Base-by-base conservation (phyloP, 1,139 yeast species). In the Eremothecium cymbalariae region DNA sequence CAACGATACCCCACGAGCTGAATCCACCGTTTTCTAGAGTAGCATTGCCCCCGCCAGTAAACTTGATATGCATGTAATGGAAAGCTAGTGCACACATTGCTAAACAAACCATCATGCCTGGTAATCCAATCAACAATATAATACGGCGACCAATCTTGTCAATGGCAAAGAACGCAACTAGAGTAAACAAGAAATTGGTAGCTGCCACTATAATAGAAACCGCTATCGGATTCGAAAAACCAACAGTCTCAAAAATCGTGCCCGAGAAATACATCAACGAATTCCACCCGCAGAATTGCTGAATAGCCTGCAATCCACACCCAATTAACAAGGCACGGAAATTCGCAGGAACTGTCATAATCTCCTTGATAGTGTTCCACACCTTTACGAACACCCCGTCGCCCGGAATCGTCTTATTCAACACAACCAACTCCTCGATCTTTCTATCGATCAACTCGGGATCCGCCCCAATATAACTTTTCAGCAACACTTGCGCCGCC, bases 261-360 rank as follows among this genome's bases (percentile, higher is more conserved):
- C 94, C 77, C 38, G 94, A 79, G 62, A 86, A 88, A 63, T 88
- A 88, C 94, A 88, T 83, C 50, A 88, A 70, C 3, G 96, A 83
- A 64, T 88, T 88, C 72, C 86, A 88, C 46, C 96, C 96, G 14
- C 95, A 82, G 50, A 86, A 85, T 61, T 88, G 96, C 63, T 88
- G 96, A 54, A 88, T 82, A 43, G 94, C 95, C 63, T 88, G 97
- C 47, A 86, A 65, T 19, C 93, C 95, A 65, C 95, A 86, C 4
- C 90, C 93, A 49, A 88, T 76, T 28, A 86, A 65, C 43, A 88
- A 69, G 7, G 95, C 96, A 51, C 97, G 73, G 44, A 84, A 73
- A 58, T 88, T 86, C 2, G 93, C 77, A 30, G 94, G 93, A 13
- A 72, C 72, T 1, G 66, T 59, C 58, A 85, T 94, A 42, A 86